Evolutionary conservation across 495 filamentous ascomycete species (phyloP), one percentile per base, ranked within the genome.

Genomic region (Penicillium ochrochloron): DNA sequence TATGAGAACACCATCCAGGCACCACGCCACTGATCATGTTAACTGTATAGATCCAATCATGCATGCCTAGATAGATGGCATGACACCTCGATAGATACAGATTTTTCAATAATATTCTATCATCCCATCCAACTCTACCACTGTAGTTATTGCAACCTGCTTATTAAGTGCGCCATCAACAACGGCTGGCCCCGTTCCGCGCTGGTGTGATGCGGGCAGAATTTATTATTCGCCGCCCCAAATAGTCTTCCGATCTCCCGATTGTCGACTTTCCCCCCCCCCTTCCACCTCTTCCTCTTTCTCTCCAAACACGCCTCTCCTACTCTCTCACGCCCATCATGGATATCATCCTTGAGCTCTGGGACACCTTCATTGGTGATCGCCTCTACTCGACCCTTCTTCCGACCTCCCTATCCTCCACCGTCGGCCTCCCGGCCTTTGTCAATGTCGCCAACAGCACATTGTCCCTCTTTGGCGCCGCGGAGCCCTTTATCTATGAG

Each of bases 321-420:
- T 42, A 39, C 55, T 41, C 42, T 2, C 42, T 44, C 42, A 21
- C 17, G n/a, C 42, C 44, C 44, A 52, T 48, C 66, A 97, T 98
- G 94, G 94, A 98, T 86, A 86, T 96, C 80, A 85, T 93, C 34
- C 88, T 98, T 64, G 92, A 97, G 76, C 58, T 93, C 67, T 86
- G 84, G 77, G 95, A 98, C 78, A 93, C 88, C 76, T 91, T 90
- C 76, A 69, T 94, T 65, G 90, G 89, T 78, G 94, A 98, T 80
- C 85, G 86, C 68, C 66, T 92, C 60, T 98, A 97, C 75, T 88
- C 94, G 52, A 75, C 76, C 10, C 57, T 88, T 10, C 83, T 92
- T 39, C 94, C 94, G n/a, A 77, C 82, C 42, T 79, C 80, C 23
- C 78, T 87, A 2, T 74, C 80, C 8, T 81, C 83, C 5, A 79